phyloP scores from a whole-genome alignment of 179 eudicot species.

The Silene vulgaris region DNA sequence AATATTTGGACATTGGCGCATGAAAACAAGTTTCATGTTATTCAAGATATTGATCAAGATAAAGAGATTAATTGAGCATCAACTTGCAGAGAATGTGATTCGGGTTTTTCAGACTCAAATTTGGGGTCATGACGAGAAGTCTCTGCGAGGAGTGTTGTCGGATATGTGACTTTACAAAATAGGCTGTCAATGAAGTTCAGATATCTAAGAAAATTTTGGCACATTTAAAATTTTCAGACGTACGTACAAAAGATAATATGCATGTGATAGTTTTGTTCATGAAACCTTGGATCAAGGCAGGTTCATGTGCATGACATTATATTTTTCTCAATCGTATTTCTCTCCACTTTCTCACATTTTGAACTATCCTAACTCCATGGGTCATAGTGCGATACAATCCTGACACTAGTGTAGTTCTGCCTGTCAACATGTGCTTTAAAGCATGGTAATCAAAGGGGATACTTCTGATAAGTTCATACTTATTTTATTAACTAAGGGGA shows the following conservation, averaged over 20 bases:
- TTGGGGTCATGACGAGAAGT: background rate
- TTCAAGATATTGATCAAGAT: too few relatives aligned
- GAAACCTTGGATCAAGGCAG: background rate
- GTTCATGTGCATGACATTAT: background rate
- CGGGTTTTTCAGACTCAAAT: background rate
- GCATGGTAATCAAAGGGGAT: too few relatives aligned
- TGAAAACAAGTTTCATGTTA: too few relatives aligned
- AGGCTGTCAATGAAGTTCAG: background rate
- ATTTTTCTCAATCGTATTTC: background rate
- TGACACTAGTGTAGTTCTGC: background rate
- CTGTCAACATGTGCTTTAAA: too few relatives aligned
- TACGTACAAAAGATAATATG: background rate
- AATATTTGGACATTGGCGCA: background rate
- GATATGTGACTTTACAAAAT: background rate
- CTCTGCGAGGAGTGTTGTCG: background rate
- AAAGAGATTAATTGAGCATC: too few relatives aligned
- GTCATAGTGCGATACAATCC: background rate
- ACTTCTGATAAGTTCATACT: too few relatives aligned
- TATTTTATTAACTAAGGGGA: too few relatives aligned
- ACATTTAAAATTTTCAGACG: background rate
- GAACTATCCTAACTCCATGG: background rate
- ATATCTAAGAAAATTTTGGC: background rate
- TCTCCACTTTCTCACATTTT: background rate
- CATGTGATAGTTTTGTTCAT: background rate
- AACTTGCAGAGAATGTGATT: too few relatives aligned